phyloP scores from a whole-genome alignment of 1,284 basidiomycete species.

The Cryptococcus sp. region DNA sequence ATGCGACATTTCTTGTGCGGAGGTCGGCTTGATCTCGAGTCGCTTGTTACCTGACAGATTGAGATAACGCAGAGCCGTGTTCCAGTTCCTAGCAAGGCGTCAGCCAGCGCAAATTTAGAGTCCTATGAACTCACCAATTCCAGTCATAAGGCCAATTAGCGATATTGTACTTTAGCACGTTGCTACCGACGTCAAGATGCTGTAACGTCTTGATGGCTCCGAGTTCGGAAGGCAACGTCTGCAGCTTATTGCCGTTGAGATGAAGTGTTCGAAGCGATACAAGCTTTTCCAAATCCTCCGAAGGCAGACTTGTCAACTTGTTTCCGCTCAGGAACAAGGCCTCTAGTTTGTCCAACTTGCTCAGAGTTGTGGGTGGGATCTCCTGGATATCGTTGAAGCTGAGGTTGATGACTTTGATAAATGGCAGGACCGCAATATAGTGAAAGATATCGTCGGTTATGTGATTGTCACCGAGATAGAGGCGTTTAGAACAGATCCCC shows the following conservation, averaged over 20 bases:
- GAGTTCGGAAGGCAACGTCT: conserved; percentile 88
- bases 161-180: conserved; percentile 95
- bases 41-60: conserved; percentile 86
- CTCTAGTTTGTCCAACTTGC: conserved; percentile 68
- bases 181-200: conserved; percentile 91
- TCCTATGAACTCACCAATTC: conserved; percentile 77
- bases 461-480: conserved; percentile 88
- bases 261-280: conserved; percentile 73
- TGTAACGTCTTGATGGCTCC: conserved; percentile 76
- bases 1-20: conserved; percentile 54
- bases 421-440: conserved; percentile 70
- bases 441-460: conserved; percentile 81
- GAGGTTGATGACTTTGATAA: conserved; percentile 82
- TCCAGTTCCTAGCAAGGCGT: conserved; percentile 79
- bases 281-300: conserved; percentile 77
- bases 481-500: conserved; percentile 49
- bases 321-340: conserved; percentile 94
- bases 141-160: conserved; percentile 99
- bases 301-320: conserved; percentile 83
- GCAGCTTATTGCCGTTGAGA: conserved; percentile 91
- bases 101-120: not conserved
- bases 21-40: conserved; percentile 77
- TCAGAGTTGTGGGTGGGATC: conserved; percentile 75
- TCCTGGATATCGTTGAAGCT: conserved; percentile 96
- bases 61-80: conserved; percentile 85